Conservation (phyloP, 768 basidiomycete species). For the Omphalotus guepiniiformis region DNA sequence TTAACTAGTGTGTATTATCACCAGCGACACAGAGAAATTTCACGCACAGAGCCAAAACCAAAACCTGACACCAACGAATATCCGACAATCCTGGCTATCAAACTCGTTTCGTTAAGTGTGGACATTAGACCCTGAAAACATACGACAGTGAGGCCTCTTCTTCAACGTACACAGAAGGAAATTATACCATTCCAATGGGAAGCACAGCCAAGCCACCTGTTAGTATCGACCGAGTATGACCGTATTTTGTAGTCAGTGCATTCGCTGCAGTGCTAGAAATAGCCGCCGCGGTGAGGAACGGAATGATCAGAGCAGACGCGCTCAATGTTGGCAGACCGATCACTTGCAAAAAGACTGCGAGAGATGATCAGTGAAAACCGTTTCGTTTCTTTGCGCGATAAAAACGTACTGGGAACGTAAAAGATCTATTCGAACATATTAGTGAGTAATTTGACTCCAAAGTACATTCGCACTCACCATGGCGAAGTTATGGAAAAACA, state of each 20-base stretch:
- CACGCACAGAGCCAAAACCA: conserved; percentile 21
- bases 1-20: conserved; percentile 7
- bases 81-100: conserved; percentile 18
- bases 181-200: conserved; percentile 18
- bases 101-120: conserved; percentile 18
- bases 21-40: background rate
- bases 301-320: conserved; percentile 19
- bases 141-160: background rate
- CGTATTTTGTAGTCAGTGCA: conserved; percentile 11
- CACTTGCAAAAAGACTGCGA: conserved; percentile 19
- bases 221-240: conserved; percentile 11
- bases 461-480: conserved; percentile 11
- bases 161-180: background rate
- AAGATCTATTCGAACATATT: conserved; percentile 15
- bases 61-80: conserved; percentile 19
- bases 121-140: conserved; percentile 19
- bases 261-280: conserved; percentile 16
- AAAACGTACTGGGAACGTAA: conserved; percentile 19
- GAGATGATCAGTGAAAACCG: background rate
- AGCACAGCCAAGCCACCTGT: conserved; percentile 10
- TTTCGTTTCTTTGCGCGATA: background rate
- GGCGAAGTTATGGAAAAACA: conserved; percentile 23
- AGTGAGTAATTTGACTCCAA: background rate
- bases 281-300: conserved; percentile 17
- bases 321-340: conserved; percentile 15